A percentile compares a stretch with the other conserved stretches of the same genome.
These are phyloP conservation scores for Neurospora crassa DNA, from an alignment of 2,329 filamentous ascomycete species.

Conservation along the genomic window DNA sequence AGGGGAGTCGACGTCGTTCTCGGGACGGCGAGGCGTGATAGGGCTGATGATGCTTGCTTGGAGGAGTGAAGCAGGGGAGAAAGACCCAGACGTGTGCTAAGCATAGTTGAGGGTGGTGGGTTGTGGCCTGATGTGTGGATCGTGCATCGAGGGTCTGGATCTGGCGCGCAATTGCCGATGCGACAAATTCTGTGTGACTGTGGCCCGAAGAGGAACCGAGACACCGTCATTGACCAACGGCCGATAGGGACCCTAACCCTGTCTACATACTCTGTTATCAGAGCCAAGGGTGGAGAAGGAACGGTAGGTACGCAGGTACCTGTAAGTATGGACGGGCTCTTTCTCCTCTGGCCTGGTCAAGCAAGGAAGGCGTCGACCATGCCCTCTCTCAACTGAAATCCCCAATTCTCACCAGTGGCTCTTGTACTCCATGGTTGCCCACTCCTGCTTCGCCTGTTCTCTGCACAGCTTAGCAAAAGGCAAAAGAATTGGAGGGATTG, in stretches of 20 bases:
- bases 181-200: neutral
- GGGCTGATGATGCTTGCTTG: neutral
- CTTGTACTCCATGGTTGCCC: too few species aligned
- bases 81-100: neutral
- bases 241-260: neutral
- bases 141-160: neutral
- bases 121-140: neutral
- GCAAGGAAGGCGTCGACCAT: too few species aligned
- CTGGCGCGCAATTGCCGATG: neutral
- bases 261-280: neutral
- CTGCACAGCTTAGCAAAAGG: too few species aligned
- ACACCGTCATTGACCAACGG: neutral
- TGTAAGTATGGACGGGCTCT: too few species aligned
- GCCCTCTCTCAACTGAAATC: too few species aligned
- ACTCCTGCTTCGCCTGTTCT: too few species aligned
- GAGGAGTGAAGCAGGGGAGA: neutral
- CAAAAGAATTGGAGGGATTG: neutral
- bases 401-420: too few species aligned
- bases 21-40: neutral
- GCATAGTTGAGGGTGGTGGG: neutral
- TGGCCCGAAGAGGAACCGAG: neutral
- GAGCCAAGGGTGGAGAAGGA: neutral
- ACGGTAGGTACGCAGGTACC: too few species aligned
- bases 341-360: too few species aligned
- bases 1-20: neutral